Conservation (phyloP, 1,139 yeast species). For the Casaregolazyma suthepensis region DNA sequence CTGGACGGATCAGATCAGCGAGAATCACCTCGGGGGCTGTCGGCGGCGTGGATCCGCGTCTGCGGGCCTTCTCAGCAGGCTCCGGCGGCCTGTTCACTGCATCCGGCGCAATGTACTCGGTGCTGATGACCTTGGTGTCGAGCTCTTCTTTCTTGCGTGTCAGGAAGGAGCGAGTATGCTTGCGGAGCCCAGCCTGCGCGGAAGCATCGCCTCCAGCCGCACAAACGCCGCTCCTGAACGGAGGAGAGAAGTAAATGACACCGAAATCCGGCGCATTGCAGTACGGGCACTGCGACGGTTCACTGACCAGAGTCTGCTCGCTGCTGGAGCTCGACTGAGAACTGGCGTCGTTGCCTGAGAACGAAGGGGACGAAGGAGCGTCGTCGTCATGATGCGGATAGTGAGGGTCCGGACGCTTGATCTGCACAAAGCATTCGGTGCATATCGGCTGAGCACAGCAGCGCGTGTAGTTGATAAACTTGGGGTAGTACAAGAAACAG, state of each 20-base stretch:
- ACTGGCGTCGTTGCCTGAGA: conserved; percentile 10
- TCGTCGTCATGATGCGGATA: conserved; percentile 64
- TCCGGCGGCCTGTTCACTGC: background rate
- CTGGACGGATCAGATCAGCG: conserved; percentile 80
- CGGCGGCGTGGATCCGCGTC: conserved; percentile 26
- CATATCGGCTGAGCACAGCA: conserved; percentile 94
- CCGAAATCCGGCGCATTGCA: conserved; percentile 89
- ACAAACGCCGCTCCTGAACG: conserved; percentile 32
- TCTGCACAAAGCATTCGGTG: conserved; percentile 94
- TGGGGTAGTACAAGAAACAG: conserved; percentile 83
- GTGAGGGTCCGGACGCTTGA: conserved; percentile 90
- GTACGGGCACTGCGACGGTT: conserved; percentile 87
- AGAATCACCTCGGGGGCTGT: conserved; percentile 44
- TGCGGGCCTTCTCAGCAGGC: conserved; percentile 4
- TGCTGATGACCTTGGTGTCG: conserved; percentile 2
- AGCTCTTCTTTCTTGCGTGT: conserved; percentile 4
- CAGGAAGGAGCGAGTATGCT: conserved; percentile 2
- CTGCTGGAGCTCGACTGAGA: conserved; percentile 12
- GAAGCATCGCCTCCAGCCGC: conserved; percentile 12
- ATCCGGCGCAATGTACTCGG: background rate
- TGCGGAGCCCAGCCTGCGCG: conserved; percentile 8
- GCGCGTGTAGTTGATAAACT: conserved; percentile 69
- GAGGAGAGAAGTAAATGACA: conserved; percentile 65
- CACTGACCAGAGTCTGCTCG: conserved; percentile 49
- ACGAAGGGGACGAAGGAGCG: background rate